phyloP scores from a whole-genome alignment of 805 yeast species.

The Limtongia smithiae region DNA sequence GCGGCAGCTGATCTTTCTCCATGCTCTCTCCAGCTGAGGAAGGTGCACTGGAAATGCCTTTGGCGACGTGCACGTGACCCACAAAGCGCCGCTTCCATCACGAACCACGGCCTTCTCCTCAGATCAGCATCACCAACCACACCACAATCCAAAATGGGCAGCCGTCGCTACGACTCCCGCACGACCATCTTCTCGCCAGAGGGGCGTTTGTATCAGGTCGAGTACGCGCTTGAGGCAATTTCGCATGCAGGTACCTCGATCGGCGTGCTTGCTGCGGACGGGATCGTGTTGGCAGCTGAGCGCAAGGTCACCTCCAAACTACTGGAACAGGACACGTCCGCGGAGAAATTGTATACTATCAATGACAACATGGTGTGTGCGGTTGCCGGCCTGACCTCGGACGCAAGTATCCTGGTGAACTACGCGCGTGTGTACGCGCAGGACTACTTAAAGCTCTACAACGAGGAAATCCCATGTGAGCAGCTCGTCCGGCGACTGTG shows the following conservation, averaged over 20 bases:
- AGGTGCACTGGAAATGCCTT: too few species aligned
- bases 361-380: slow-evolving; percentile 82
- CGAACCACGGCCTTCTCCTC: too few species aligned
- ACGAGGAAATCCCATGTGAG: slow-evolving; percentile 93
- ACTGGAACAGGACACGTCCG: slow-evolving; percentile 87
- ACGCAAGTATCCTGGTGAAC: slow-evolving; percentile 86
- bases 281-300: slow-evolving; percentile 95
- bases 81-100: too few species aligned
- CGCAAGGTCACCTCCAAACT: slow-evolving; percentile 89
- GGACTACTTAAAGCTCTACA: slow-evolving; percentile 75
- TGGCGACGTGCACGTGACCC: too few species aligned
- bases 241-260: slow-evolving; percentile 80
- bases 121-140: too few species aligned
- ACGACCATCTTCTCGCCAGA: slow-evolving; percentile 99
- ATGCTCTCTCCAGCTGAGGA: too few species aligned
- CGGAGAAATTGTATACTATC: slow-evolving; percentile 85
- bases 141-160: slow-evolving; percentile 54
- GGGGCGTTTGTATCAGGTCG: slow-evolving; percentile 96
- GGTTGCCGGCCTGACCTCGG: slow-evolving; percentile 98
- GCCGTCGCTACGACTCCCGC: slow-evolving; percentile 98
- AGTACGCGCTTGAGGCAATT: slow-evolving; percentile 91
- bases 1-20: slow-evolving; percentile 27
- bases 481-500: slow-evolving; percentile 81
- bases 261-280: slow-evolving; percentile 72
- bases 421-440: slow-evolving; percentile 85